These are phyloP conservation scores for Cladobotryum protrusum DNA, from an alignment of 2,329 filamentous ascomycete genomes.

Conservation along the genomic window DNA sequence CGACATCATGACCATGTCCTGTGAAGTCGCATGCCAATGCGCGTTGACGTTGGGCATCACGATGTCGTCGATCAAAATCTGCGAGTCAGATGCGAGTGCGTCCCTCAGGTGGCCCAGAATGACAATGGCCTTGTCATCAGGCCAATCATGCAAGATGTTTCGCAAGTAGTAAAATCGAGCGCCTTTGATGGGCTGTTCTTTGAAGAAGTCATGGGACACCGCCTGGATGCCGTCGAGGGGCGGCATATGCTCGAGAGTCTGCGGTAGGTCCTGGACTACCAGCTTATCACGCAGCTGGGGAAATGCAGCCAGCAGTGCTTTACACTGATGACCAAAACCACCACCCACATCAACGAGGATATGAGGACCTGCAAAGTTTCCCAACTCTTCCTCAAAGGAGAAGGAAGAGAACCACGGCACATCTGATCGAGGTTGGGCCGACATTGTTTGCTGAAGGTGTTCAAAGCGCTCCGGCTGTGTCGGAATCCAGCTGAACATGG, in stretches of 20 bases:
- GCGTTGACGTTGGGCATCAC: constrained; percentile 21
- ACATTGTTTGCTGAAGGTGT: neutral
- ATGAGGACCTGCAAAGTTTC: neutral
- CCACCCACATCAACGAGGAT: neutral
- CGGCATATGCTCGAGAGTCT: neutral
- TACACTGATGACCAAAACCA: neutral
- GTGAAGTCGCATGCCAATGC: neutral
- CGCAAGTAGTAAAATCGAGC: constrained; percentile 24
- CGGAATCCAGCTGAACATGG: neutral
- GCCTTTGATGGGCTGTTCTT: constrained; percentile 15
- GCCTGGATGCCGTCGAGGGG: constrained; percentile 2
- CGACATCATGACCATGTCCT: neutral
- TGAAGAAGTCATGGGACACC: constrained; percentile 20
- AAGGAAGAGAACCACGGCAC: neutral
- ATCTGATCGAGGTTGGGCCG: neutral
- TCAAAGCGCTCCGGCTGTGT: neutral
- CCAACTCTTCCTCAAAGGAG: neutral
- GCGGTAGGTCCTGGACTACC: neutral
- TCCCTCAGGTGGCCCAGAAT: constrained; percentile 25
- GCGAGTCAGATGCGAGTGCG: constrained; percentile 29
- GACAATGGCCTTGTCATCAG: constrained; percentile 22
- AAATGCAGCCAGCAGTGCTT: neutral
- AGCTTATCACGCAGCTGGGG: neutral
- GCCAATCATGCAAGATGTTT: constrained; percentile 33
- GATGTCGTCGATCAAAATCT: constrained; percentile 29